Evolutionary conservation across 1,284 basidiomycete genomes (phyloP), one percentile per base, ranked within the genome.

Genomic region (Fomitopsis pinicola): DNA sequence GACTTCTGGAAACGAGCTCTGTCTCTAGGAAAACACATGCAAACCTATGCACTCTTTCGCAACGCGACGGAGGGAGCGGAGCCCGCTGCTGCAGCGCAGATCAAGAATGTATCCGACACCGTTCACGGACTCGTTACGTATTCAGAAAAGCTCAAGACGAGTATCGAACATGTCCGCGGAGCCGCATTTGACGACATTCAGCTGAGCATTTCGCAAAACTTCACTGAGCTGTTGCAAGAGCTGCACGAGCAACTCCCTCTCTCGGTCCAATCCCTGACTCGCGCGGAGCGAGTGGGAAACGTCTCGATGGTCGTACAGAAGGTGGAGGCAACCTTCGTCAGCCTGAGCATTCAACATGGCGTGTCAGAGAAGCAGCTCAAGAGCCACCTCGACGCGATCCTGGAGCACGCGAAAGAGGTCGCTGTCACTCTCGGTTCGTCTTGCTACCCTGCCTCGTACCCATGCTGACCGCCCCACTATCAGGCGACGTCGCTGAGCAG

Each of bases 401-500:
- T 50, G 50, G 30, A 36, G 8, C 50, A 35, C 3, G 15, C 35
- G 17, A 30, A 53, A 36, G 50, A 35, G 2, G 50, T 36, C 14
- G n/a, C 36, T 17, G 50, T 53, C 14, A 30, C 33, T 1, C 28
- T 53, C n/a, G 50, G 50, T 33, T 7, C n/a, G 50, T 36, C 4
- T 35, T 6, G 30, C 17, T 9, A 3, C 15, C 30, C 22, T 46
- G 45, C 30, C 7, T 35, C 7, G 30, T 33, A 15, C n/a, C 15
- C 30, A 2, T 6, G 22, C 17, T 36, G 14, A n/a, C 35, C 6
- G 35, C 15, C 7, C 6, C n/a, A 3, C 15, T 35, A 30, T 8
- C 58, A 73, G 72, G 71, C 9, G 70, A 72, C 46, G 54, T 73
- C 15, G 62, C 63, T 17, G 70, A 72, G 58, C 68, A 72, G 48